Evolutionary conservation across 805 yeast species (phyloP).

Genomic region (Kodamaea laetipori): DNA sequence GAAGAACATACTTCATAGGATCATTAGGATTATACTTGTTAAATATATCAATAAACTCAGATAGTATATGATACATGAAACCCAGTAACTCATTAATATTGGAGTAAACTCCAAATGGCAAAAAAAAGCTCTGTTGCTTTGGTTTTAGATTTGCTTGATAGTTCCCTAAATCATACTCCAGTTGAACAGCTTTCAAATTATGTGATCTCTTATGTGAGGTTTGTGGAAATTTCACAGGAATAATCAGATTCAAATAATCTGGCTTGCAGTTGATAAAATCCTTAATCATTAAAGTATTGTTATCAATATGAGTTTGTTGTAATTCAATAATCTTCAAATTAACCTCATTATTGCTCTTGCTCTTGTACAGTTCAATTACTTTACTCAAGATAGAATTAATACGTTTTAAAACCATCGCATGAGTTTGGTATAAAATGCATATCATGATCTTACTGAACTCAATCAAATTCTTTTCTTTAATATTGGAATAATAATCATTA

Average conservation of each 20-base stretch:
- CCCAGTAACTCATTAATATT: conserved; percentile 35
- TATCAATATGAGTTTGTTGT: conserved; percentile 29
- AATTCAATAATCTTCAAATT: conserved; percentile 28
- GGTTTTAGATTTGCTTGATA: conserved; percentile 24
- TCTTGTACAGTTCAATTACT: conserved; percentile 27
- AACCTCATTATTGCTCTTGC: conserved; percentile 17
- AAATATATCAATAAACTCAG: conserved; percentile 33
- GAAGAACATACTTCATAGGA: conserved; percentile 14
- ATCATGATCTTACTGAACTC: conserved; percentile 24
- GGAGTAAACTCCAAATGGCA: conserved; percentile 42
- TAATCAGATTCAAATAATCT: conserved; percentile 25
- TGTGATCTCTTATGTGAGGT: conserved; percentile 30
- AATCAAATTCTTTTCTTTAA: conserved; percentile 19
- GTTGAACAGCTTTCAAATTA: conserved; percentile 12
- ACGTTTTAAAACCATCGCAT: conserved; percentile 33
- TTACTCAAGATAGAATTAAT: conserved; percentile 29
- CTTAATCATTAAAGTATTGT: conserved; percentile 24
- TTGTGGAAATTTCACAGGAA: conserved; percentile 33
- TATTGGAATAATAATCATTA: conserved; percentile 6
- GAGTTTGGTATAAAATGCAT: conserved; percentile 32
- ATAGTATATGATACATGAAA: conserved; percentile 30
- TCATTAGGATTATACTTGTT: conserved; percentile 18
- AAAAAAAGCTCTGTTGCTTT: conserved; percentile 27
- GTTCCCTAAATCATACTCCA: conserved; percentile 14
- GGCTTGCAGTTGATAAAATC: conserved; percentile 32